Percentiles rank a stretch among this genome's conserved stretches.
Conservation (phyloP, 495 filamentous ascomycete species). For the Hypoxylon subgilvum region DNA sequence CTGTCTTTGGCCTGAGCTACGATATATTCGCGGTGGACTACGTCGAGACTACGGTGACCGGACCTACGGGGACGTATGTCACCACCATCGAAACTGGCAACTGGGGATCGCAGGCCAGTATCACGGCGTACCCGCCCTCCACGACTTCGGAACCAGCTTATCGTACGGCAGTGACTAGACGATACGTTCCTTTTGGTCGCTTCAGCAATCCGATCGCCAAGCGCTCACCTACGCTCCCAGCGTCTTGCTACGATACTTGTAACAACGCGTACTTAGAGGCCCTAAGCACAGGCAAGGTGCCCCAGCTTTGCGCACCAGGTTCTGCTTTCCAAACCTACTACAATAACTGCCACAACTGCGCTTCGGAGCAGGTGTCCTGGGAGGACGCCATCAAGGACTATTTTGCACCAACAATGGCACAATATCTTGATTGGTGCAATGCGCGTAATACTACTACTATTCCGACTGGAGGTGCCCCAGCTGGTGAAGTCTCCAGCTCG, state of each 20-base stretch:
- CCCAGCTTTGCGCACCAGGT: constrained; percentile 49
- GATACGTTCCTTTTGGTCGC: not conserved
- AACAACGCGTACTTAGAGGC: constrained; percentile 57
- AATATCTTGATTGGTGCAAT: constrained; percentile 46
- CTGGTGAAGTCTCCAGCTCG: constrained; percentile 24
- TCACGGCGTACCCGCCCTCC: constrained; percentile 47
- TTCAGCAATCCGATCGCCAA: no score
- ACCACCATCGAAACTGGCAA: constrained; percentile 53
- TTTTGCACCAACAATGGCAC: constrained; percentile 24
- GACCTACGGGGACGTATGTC: constrained; percentile 23
- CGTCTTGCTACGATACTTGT: constrained; percentile 61
- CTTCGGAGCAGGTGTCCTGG: constrained; percentile 22
- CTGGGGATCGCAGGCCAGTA: constrained; percentile 51
- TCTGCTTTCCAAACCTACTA: constrained; percentile 50
- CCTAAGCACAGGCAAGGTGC: constrained; percentile 52
- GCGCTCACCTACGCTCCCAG: constrained; percentile 48
- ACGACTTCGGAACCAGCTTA: constrained; percentile 18
- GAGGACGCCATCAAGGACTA: constrained; percentile 33
- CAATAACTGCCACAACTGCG: constrained; percentile 52
- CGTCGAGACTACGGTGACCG: constrained; percentile 14
- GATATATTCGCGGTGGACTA: constrained; percentile 59
- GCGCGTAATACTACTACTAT: not conserved
- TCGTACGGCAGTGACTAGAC: constrained; percentile 15
- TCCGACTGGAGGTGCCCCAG: constrained; percentile 15
- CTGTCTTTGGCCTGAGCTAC: constrained; percentile 65